Evolutionary conservation across 225 moss, liverwort and hornwort genomes (phyloP).

Genomic region (Asterella californica): DNA sequence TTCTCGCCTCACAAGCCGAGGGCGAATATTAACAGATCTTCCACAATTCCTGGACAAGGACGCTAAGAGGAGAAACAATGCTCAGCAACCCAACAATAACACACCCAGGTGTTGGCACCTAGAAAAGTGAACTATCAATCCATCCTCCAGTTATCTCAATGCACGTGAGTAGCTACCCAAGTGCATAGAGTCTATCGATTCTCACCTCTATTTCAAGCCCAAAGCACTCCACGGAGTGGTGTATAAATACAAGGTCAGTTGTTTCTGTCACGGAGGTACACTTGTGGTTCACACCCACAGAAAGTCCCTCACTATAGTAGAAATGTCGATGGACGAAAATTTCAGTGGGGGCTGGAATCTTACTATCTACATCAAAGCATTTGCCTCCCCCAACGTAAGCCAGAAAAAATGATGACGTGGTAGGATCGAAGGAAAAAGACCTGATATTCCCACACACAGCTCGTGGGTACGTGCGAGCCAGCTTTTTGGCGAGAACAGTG

Average conservation of each 20-base stretch:
- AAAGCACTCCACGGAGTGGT: slow-evolving; percentile 59
- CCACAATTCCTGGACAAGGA: too few species aligned
- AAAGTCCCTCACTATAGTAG: slow-evolving; percentile 61
- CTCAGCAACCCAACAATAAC: too few species aligned
- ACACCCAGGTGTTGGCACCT: too few species aligned
- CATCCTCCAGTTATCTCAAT: background rate
- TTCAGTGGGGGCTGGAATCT: slow-evolving; percentile 30
- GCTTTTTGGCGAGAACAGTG: slow-evolving; percentile 53
- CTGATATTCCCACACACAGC: slow-evolving; percentile 56
- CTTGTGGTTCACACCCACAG: slow-evolving; percentile 39
- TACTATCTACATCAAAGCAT: slow-evolving; percentile 4
- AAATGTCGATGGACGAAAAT: slow-evolving; percentile 65
- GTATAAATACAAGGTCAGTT: slow-evolving; percentile 43
- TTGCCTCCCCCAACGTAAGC: slow-evolving; percentile 46
- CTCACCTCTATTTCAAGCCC: slow-evolving; percentile 54
- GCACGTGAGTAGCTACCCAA: background rate
- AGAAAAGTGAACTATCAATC: too few species aligned
- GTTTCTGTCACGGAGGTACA: slow-evolving; percentile 61
- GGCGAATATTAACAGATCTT: too few species aligned
- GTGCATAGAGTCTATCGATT: slow-evolving; percentile 17
- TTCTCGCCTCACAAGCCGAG: too few species aligned
- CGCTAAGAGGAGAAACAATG: too few species aligned
- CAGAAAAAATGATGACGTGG: slow-evolving; percentile 52
- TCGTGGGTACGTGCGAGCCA: slow-evolving; percentile 76
- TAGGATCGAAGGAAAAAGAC: slow-evolving; percentile 64